phyloP scores from a whole-genome alignment of 23 red algal species.

The Chondrus crispus region DNA sequence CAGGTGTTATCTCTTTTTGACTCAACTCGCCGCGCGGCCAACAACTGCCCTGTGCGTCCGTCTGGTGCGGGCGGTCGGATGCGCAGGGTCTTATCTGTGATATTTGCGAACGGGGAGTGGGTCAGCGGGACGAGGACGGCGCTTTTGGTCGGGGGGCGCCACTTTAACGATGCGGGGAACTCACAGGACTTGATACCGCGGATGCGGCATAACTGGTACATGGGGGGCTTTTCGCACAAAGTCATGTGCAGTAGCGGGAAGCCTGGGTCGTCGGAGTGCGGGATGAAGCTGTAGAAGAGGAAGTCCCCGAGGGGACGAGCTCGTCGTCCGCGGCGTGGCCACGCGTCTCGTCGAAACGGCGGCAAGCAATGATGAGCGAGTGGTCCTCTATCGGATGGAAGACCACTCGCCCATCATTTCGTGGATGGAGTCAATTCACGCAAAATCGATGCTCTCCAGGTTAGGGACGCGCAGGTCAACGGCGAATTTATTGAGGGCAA shows the following conservation, averaged over 20 bases:
- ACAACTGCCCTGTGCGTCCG: too few relatives aligned
- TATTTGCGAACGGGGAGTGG: too few relatives aligned
- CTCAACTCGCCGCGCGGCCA: too few relatives aligned
- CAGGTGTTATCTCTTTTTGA: too few relatives aligned
- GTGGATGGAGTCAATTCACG: slow-evolving; percentile 30
- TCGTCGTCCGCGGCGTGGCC: background rate
- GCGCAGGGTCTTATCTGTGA: too few relatives aligned
- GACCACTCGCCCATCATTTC: too few relatives aligned
- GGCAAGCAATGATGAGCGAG: slow-evolving; percentile 27
- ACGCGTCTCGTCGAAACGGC: background rate
- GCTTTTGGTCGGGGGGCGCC: background rate
- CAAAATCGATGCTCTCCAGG: slow-evolving; percentile 43
- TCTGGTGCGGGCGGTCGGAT: too few relatives aligned
- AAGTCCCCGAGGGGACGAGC: background rate
- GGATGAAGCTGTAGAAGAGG: background rate
- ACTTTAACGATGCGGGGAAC: slow-evolving; percentile 11
- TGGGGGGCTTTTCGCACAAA: background rate
- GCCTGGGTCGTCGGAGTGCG: background rate
- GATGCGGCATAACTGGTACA: slow-evolving; percentile 29
- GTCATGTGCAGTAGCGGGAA: slow-evolving; percentile 19
- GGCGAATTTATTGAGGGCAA: too few relatives aligned
- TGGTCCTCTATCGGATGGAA: too few relatives aligned
- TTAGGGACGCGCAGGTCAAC: slow-evolving; percentile 24
- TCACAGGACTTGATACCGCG: background rate
- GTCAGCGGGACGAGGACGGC: too few relatives aligned